These are phyloP conservation scores for Triadica sebifera DNA, from an alignment of 345 rosid species.

Conservation along the genomic window DNA sequence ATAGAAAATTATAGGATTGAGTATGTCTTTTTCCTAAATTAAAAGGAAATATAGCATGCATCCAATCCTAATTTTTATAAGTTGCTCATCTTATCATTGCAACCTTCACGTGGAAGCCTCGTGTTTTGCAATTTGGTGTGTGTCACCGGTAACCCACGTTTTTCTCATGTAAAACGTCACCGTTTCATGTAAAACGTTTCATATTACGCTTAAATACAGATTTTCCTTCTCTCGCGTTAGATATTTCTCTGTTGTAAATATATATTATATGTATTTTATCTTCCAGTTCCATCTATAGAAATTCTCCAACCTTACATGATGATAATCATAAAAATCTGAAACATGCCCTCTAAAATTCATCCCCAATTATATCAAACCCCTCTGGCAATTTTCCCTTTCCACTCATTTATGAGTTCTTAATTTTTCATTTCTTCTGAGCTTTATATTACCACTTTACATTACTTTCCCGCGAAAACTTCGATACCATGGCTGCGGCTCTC, in stretches of 20 bases:
- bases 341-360: conserved; percentile 15
- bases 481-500: conserved; percentile 69
- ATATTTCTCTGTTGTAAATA: not conserved
- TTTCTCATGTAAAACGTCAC: not conserved
- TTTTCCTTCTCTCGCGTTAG: not conserved
- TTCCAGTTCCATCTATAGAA: not conserved
- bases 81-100: no score
- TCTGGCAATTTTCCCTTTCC: not conserved
- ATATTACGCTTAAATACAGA: not conserved
- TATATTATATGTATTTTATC: not conserved
- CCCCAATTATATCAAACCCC: conserved; percentile 9
- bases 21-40: no score
- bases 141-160: no score
- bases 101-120: no score
- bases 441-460: conserved; percentile 2
- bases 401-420: not conserved
- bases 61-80: no score
- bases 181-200: not conserved
- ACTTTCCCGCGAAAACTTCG: conserved; percentile 11
- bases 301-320: conserved; percentile 15
- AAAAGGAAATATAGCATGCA: no score
- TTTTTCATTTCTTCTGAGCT: not conserved
- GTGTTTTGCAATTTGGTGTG: no score
- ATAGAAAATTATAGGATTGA: no score
- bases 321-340: conserved; percentile 5